Evolutionary conservation across 2,329 filamentous ascomycete genomes (phyloP).

Genomic region (Fusarium proliferatum): DNA sequence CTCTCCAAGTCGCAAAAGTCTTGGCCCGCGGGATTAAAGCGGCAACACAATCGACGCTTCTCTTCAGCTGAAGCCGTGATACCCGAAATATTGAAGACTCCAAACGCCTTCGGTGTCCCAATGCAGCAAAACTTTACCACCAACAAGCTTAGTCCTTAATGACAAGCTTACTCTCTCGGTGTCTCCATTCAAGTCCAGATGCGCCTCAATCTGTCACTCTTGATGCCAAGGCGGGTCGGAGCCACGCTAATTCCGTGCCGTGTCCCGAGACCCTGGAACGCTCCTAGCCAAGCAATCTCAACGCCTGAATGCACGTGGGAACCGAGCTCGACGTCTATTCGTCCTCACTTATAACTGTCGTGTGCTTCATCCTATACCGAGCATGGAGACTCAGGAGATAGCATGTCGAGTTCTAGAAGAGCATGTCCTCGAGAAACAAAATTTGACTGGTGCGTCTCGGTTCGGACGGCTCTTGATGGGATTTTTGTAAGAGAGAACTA

Average conservation of each 20-base stretch:
- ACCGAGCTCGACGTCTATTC: conserved; percentile 26
- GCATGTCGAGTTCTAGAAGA: not conserved
- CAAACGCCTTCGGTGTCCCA: conserved; percentile 34
- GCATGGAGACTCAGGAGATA: conserved; percentile 10
- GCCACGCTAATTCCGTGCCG: conserved; percentile 32
- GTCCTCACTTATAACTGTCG: conserved; percentile 22
- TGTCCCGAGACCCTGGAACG: conserved; percentile 29
- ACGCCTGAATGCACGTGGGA: conserved; percentile 38
- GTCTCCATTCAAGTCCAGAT: conserved; percentile 1
- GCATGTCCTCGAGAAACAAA: conserved; percentile 8
- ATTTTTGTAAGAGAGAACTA: not conserved
- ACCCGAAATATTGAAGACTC: conserved; percentile 9
- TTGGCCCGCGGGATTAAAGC: conserved; percentile 27
- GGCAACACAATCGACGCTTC: conserved; percentile 9
- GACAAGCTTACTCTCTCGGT: conserved; percentile 31
- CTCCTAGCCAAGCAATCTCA: conserved; percentile 38
- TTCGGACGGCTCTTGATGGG: conserved; percentile 26
- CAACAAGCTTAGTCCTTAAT: conserved; percentile 32
- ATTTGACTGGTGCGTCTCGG: conserved; percentile 27
- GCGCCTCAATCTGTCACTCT: not conserved
- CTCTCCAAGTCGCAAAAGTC: not conserved
- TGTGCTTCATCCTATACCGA: conserved; percentile 37
- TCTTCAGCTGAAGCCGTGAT: conserved; percentile 33
- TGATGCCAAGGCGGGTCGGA: conserved; percentile 20
- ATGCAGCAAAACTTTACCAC: conserved; percentile 32